Evolutionary conservation across 768 basidiomycete genomes (phyloP), one percentile per base, ranked within the genome.

Genomic region (Pleurotus djamor): DNA sequence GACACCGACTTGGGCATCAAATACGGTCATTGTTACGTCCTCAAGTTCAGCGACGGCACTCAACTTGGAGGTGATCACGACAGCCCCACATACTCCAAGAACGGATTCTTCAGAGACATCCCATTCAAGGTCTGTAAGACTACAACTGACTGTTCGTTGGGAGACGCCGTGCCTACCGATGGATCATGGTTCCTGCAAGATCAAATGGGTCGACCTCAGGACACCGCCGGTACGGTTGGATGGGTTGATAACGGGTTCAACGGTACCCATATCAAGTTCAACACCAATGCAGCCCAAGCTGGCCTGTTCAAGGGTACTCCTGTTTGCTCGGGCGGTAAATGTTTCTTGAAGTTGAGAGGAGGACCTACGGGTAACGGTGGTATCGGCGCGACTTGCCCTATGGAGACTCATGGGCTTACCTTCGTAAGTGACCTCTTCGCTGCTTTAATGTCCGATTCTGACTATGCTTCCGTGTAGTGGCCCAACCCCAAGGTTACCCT

Each of bases 1-100:
- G 54, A 56, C 0, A 44, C 37, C 41, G 54, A 56, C 1, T 41
- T 56, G 4, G 54, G 54, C 4, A 56, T 56, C 41, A 32, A 56
- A 44, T 56, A 56, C 54, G 54, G 54, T 7, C 54, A 56, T 17
- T 56, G 54, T 34, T 56, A 56, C 41, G 33, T 56, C 41, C 54
- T 56, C 28, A 43, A 32, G 43, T 56, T 56, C 54, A n/a, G 16
- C 38, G 54, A 56, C 54, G 54, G 41, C 21, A 56, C 54, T 8
- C 54, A 56, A 7, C 54, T 56, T 13, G 54, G 54, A 32, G 54
- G n/a, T 17, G 54, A 56, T 8, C 54, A 56, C 17, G 54, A 10
- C 10, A 41, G 21, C 0, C 54, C 54, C 3, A 56, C 54, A 0
- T 56, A 56, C 9, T 56, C 54, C n/a, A 56, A 56, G 41, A 38